A percentile compares a stretch with the other conserved stretches of the same genome.
Evolutionary conservation across 2,329 filamentous ascomycete genomes (phyloP).

Genomic region (Fusarium drepaniforme): DNA sequence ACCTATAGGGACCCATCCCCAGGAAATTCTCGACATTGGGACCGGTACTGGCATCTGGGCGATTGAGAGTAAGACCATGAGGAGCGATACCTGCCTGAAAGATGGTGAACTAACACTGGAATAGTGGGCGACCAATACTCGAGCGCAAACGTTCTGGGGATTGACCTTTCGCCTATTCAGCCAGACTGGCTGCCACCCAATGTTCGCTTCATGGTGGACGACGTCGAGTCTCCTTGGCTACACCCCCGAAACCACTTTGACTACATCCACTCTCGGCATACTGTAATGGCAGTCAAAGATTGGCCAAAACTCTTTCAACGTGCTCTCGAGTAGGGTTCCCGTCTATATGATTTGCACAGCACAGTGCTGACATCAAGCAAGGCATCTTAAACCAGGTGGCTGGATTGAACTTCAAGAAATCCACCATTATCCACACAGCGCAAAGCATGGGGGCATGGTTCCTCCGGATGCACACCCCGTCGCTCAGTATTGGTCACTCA

Average conservation of each 20-base stretch:
- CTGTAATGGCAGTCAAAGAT: slow-evolving; percentile 67
- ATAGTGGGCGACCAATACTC: slow-evolving; percentile 61
- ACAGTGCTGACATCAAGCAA: slow-evolving; percentile 34
- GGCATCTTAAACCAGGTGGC: slow-evolving; percentile 65
- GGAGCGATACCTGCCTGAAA: neutral
- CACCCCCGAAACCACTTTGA: slow-evolving; percentile 68
- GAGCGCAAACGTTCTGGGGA: slow-evolving; percentile 57
- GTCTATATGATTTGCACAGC: neutral
- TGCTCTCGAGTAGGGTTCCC: slow-evolving; percentile 34
- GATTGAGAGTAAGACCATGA: slow-evolving; percentile 59
- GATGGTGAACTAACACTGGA: slow-evolving; percentile 19
- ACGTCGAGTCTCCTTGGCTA: slow-evolving; percentile 68
- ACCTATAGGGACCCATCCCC: slow-evolving; percentile 60
- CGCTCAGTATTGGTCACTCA: slow-evolving; percentile 60
- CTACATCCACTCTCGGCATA: slow-evolving; percentile 70
- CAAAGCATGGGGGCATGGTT: slow-evolving; percentile 54
- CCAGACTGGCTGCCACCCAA: slow-evolving; percentile 67
- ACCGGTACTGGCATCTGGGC: slow-evolving; percentile 72
- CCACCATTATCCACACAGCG: slow-evolving; percentile 60
- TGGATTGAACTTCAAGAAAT: slow-evolving; percentile 70
- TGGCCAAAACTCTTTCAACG: slow-evolving; percentile 63
- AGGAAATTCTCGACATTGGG: slow-evolving; percentile 68
- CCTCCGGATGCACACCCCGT: slow-evolving; percentile 54
- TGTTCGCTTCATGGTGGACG: slow-evolving; percentile 68
- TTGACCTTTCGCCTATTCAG: slow-evolving; percentile 63